Percentiles rank a stretch among this genome's conserved stretches.
These are phyloP conservation scores for Prunus mongolica DNA, from an alignment of 306 rosid species.

Conservation along the genomic window DNA sequence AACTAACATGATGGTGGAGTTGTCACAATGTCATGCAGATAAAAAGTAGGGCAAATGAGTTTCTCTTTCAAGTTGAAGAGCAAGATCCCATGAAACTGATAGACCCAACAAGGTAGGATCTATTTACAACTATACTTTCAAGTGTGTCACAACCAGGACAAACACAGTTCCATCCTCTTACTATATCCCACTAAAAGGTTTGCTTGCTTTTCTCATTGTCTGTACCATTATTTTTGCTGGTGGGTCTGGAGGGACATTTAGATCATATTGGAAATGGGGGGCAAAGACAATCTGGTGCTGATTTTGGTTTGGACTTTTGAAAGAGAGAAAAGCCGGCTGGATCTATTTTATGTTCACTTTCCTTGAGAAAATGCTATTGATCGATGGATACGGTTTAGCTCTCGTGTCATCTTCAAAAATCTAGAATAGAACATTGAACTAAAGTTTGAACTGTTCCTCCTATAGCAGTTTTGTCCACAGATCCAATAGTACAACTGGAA, in stretches of 20 bases:
- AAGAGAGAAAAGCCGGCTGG: constrained; percentile 13
- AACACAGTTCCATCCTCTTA: constrained; percentile 31
- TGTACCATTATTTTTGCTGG: constrained; percentile 38
- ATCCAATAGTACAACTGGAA: not conserved
- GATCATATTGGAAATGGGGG: constrained; percentile 41
- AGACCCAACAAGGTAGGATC: constrained; percentile 46
- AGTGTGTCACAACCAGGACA: constrained; percentile 24
- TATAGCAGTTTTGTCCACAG: not conserved
- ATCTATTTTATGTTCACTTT: no score
- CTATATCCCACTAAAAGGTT: constrained; percentile 33
- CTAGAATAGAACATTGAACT: not conserved
- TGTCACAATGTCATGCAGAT: constrained; percentile 45
- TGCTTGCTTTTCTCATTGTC: constrained; percentile 23
- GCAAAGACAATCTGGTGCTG: constrained; percentile 45
- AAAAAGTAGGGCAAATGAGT: constrained; percentile 15
- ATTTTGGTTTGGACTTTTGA: constrained; percentile 39
- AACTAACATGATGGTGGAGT: constrained; percentile 54
- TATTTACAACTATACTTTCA: constrained; percentile 11
- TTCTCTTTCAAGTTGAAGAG: not conserved
- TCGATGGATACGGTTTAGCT: not conserved
- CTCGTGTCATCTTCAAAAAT: not conserved
- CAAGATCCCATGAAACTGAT: constrained; percentile 41
- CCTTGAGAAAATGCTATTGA: not conserved
- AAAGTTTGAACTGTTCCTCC: not conserved
- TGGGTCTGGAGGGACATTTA: constrained; percentile 39